Evolutionary conservation across 108 stramenopile species (phyloP).

Genomic region (Schizochytrium sp.): DNA sequence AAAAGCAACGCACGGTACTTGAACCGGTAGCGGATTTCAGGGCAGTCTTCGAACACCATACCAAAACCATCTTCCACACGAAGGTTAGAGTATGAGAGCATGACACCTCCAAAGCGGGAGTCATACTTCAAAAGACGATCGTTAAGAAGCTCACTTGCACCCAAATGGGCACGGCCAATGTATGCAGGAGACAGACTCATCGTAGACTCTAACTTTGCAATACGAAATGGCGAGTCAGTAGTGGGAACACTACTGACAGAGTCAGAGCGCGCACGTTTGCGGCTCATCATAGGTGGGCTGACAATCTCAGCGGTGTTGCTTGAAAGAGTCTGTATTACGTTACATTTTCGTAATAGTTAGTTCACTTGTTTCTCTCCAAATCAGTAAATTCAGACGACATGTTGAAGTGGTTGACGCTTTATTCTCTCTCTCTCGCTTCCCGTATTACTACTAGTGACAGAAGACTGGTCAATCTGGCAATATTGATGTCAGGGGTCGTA

Average conservation of each 20-base stretch:
- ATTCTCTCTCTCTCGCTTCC: not conserved
- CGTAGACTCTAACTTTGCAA: slow-evolving; percentile 14
- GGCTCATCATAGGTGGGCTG: not conserved
- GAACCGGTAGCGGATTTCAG: slow-evolving; percentile 22
- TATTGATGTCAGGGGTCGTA: slow-evolving; percentile 19
- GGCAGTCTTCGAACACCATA: not conserved
- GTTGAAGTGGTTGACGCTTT: not conserved
- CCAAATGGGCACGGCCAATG: not conserved
- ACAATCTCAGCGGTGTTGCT: not conserved
- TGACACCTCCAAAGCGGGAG: slow-evolving; percentile 12
- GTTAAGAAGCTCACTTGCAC: slow-evolving; percentile 35
- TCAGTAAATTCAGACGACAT: not conserved
- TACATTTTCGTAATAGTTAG: not conserved
- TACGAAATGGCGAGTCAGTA: slow-evolving; percentile 26
- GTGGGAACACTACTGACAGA: not conserved
- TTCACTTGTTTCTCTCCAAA: not conserved
- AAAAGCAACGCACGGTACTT: slow-evolving; percentile 41
- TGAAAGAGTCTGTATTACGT: slow-evolving; percentile 2
- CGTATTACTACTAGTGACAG: not conserved
- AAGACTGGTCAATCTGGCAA: not conserved
- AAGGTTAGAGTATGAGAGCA: slow-evolving; percentile 40
- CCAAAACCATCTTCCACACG: not conserved
- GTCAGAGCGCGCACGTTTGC: slow-evolving; percentile 17
- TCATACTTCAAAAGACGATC: slow-evolving; percentile 55
- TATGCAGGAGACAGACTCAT: slow-evolving; percentile 42